Evolutionary conservation across 257 asterid genomes (phyloP), one percentile per base, ranked within the genome.

Genomic region (Solanum pinnatisectum): DNA sequence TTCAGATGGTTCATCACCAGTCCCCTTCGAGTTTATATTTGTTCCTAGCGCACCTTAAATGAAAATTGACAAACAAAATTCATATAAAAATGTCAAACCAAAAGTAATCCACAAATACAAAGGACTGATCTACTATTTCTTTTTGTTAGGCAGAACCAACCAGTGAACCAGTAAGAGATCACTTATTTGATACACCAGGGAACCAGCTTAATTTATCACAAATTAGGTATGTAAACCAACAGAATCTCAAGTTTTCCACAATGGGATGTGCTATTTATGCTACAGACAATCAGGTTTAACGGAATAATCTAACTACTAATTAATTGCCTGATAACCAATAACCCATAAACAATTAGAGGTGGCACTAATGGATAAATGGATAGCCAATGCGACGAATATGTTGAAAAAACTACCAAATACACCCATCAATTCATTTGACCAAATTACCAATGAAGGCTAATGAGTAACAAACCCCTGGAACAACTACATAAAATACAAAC

Each of bases 41-140:
- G 89, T 82, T 87, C 88, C 89, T 65, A 33, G 59, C n/a, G 86
- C 84, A 88, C 89, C 94, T 92, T 89, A 73, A 88, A 88, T 67
- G 86, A 22, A 83, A 44, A 87, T 67, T 4, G 32, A 16, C 13
- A 23, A 78, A 44, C 83, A 77, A 85, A 74, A 56, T 88, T 67
- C 76, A 44, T n/a, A 44, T 37, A 85, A 27, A 68, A 83, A 30
- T 49, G 44, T 49, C 70, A 82, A 82, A 32, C 20, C 30, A 82
- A 32, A 82, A 82, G 3, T 82, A 30, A 81, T 44, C 11, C 71
- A 49, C 44, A 82, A 32, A 49, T 49, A 82, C 42, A 82, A 32
- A 30, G 32, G 32, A 82, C 71, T 6, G 71, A 49, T 49, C 86
- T 49, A 30, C 86, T 32, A 32, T 32, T 82, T 46, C 70, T 44